Conservation (phyloP, 2,329 filamentous ascomycete species). For the Biscogniauxia mediterranea region DNA sequence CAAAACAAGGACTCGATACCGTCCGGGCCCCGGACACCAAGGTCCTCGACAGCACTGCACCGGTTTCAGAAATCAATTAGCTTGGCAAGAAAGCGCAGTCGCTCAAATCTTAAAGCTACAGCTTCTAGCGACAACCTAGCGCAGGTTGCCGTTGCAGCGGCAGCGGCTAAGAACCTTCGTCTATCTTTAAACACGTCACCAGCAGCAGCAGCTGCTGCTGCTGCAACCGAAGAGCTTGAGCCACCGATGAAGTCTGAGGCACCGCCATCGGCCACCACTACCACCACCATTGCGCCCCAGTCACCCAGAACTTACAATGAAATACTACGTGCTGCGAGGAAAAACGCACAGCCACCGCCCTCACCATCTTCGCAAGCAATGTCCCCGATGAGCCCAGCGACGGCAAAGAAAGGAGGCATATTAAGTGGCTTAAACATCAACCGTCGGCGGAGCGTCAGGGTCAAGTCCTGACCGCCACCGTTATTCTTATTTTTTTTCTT, state of each 20-base stretch:
- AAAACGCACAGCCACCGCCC: slow-evolving; percentile 36
- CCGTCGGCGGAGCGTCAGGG: slow-evolving; percentile 41
- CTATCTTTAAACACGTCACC: slow-evolving; percentile 19
- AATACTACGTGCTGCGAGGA: slow-evolving; percentile 44
- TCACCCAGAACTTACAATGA: slow-evolving; percentile 47
- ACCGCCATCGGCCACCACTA: slow-evolving; percentile 23
- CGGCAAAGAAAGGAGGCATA: slow-evolving; percentile 34
- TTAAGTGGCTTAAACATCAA: slow-evolving; percentile 36
- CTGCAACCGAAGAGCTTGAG: slow-evolving; percentile 33
- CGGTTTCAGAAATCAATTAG: slow-evolving; percentile 49
- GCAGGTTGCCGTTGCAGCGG: slow-evolving; percentile 7
- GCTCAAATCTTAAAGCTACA: slow-evolving; percentile 43
- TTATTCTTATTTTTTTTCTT: neutral
- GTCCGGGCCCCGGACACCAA: slow-evolving; percentile 40
- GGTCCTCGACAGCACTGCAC: slow-evolving; percentile 47
- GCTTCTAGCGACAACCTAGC: slow-evolving; percentile 32
- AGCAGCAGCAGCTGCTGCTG: slow-evolving; percentile 8
- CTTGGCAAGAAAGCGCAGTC: slow-evolving; percentile 55
- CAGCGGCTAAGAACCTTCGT: slow-evolving; percentile 27
- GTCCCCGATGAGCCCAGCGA: slow-evolving; percentile 21
- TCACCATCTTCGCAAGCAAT: slow-evolving; percentile 16
- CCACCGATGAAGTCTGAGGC: slow-evolving; percentile 16
- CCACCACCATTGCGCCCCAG: slow-evolving; percentile 11
- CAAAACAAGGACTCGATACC: slow-evolving; percentile 28
- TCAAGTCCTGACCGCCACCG: slow-evolving; percentile 19